Evolutionary conservation across 352 stramenopile genomes (phyloP).

Genomic region (Phytophthora sp.): DNA sequence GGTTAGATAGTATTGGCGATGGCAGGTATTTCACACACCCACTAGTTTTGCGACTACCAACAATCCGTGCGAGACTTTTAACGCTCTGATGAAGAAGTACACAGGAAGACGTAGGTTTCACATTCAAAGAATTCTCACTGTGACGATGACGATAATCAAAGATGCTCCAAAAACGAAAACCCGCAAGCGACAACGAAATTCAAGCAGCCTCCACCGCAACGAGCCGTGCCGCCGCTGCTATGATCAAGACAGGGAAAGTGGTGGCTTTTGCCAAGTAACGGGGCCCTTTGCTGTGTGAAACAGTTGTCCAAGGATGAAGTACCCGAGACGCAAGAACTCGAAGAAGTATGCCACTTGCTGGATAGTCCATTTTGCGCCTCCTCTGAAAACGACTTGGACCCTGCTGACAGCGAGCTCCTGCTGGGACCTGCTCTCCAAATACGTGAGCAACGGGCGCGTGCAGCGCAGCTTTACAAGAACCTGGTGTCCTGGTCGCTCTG

Average conservation of each 20-base stretch:
- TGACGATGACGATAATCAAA: no score
- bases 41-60: neutral
- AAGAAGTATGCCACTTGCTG: neutral
- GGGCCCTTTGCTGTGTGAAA: neutral
- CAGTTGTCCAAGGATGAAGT: neutral
- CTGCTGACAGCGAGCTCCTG: neutral
- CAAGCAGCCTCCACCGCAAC: no score
- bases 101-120: no score
- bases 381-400: neutral
- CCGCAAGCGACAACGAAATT: neutral
- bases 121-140: no score
- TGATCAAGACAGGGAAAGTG: no score
- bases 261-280: no score
- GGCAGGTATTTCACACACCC: neutral
- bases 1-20: neutral
- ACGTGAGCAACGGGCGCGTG: neutral
- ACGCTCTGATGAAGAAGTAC: neutral
- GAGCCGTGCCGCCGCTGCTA: no score
- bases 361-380: neutral
- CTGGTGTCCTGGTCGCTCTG: slow-evolving; percentile 1
- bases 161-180: neutral
- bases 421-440: neutral
- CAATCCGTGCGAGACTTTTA: neutral
- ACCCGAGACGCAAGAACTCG: neutral
- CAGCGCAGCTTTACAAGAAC: slow-evolving; percentile 6